Evolutionary conservation across 1,139 yeast species (phyloP).

Genomic region (Yamadazyma atmosphaerica): DNA sequence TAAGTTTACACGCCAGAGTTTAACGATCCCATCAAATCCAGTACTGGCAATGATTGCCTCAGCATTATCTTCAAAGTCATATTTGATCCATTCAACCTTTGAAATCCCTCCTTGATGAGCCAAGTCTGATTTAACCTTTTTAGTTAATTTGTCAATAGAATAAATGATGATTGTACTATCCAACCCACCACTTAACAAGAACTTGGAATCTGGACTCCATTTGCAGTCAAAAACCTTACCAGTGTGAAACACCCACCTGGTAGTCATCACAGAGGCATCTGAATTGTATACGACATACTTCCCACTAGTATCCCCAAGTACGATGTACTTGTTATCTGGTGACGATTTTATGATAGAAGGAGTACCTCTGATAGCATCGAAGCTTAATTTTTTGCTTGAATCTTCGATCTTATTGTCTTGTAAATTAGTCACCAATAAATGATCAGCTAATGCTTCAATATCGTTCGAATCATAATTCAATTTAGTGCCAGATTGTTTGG

Average conservation of each 20-base stretch:
- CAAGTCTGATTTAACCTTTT: slow-evolving; percentile 68
- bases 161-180: slow-evolving; percentile 82
- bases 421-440: slow-evolving; percentile 53
- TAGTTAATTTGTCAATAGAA: slow-evolving; percentile 75
- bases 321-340: slow-evolving; percentile 66
- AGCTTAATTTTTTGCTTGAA: slow-evolving; percentile 16
- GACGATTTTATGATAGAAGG: slow-evolving; percentile 69
- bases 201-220: slow-evolving; percentile 77
- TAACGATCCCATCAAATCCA: slow-evolving; percentile 83
- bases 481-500: slow-evolving; percentile 18
- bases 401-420: slow-evolving; percentile 33
- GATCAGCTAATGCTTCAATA: slow-evolving; percentile 28
- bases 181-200: slow-evolving; percentile 74
- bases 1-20: slow-evolving; percentile 61
- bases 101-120: slow-evolving; percentile 91
- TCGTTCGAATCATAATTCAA: slow-evolving; percentile 42
- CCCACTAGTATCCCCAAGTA: slow-evolving; percentile 87
- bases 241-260: slow-evolving; percentile 96
- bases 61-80: slow-evolving; percentile 24
- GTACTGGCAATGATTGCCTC: slow-evolving; percentile 49
- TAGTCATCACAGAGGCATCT: slow-evolving; percentile 64
- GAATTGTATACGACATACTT: slow-evolving; percentile 70
- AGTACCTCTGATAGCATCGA: slow-evolving; percentile 46
- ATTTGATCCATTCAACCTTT: slow-evolving; percentile 64
- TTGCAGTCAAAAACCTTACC: slow-evolving; percentile 73